Base-by-base conservation (phyloP, 2,329 filamentous ascomycete genomes). In the Neonectria ditissima region DNA sequence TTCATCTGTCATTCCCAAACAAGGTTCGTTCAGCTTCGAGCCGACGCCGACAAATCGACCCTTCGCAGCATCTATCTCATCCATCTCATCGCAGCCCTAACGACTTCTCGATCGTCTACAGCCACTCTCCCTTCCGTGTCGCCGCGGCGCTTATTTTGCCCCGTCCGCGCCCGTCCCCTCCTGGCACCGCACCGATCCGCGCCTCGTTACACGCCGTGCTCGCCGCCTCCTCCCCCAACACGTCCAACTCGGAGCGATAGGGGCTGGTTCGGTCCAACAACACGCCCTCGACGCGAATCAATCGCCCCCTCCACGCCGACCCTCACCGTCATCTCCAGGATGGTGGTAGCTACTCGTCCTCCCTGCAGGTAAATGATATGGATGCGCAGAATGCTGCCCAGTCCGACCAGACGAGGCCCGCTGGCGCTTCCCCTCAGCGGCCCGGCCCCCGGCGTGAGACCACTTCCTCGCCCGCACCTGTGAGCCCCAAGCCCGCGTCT, bases 371-470 rank as follows among this genome's bases (percentile, higher is more conserved):
- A 84, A 86, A 87, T 88, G 86, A 83, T 82, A 89, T 89, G 86
- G 86, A 89, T 87, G 86, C 85, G 86, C 86, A 88, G 82, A 88
- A 88, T 88, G 86, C 85, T 84, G 82, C 83, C 81, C 86, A 86
- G 83, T 83, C 84, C 82, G 84, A 85, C 80, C 84, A 83, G 80
- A 84, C 83, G 82, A 87, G 85, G 85, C 84, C 82, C 77, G 77
- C 81, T 79, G 77, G 79, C 78, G 83, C 84, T 83, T 84, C 84
- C 75, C 80, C 83, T 73, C 80, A 81, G 77, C 80, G 80, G 77
- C 79, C 79, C 55, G 66, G 62, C 60, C 69, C 66, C 47, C 69
- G 69, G 52, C 57, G 65, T 55, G 66, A 72, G 58, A 65, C 50
- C 53, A 61, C 63, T 56, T 67, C 71, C 47, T 67, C 70, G 51